These are phyloP conservation scores for Teunomyces panamensis DNA, from an alignment of 805 yeast species.

Conservation along the genomic window DNA sequence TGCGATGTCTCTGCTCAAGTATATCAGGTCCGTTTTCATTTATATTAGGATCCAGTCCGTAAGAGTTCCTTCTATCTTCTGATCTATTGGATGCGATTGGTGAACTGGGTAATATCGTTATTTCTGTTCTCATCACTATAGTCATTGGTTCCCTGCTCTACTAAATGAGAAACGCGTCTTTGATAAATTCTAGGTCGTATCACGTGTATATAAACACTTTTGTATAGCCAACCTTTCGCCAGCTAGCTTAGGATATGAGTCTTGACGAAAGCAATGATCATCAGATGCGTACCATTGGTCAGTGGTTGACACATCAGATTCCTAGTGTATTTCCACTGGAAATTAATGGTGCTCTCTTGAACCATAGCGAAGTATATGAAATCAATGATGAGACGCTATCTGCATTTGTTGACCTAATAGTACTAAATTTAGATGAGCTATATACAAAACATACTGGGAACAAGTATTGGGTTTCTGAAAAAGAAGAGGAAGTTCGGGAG, in stretches of 20 bases:
- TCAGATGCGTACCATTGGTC: not conserved
- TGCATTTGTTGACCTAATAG: slow-evolving; percentile 22
- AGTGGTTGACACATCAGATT: not conserved
- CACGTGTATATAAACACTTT: not conserved
- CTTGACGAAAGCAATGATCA: not conserved
- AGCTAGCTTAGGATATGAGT: not conserved
- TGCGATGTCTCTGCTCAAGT: slow-evolving; percentile 6
- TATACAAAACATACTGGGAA: slow-evolving; percentile 30
- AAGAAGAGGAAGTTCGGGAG: slow-evolving; percentile 45
- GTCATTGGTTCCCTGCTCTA: no score
- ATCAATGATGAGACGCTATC: not conserved
- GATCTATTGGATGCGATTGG: not conserved
- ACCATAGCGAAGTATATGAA: not conserved
- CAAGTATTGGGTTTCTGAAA: slow-evolving; percentile 39
- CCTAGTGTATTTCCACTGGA: not conserved
- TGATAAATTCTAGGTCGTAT: not conserved
- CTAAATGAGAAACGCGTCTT: no score
- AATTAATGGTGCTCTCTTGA: not conserved
- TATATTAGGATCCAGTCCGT: not conserved
- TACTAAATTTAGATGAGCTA: slow-evolving; percentile 23
- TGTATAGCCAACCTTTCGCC: not conserved
- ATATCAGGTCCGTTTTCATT: not conserved
- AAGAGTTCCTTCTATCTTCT: not conserved
- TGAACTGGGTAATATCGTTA: not conserved
- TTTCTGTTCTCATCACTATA: not conserved